phyloP scores from a whole-genome alignment of 2,329 filamentous ascomycete genomes.

The Pseudopithomyces maydicus region DNA sequence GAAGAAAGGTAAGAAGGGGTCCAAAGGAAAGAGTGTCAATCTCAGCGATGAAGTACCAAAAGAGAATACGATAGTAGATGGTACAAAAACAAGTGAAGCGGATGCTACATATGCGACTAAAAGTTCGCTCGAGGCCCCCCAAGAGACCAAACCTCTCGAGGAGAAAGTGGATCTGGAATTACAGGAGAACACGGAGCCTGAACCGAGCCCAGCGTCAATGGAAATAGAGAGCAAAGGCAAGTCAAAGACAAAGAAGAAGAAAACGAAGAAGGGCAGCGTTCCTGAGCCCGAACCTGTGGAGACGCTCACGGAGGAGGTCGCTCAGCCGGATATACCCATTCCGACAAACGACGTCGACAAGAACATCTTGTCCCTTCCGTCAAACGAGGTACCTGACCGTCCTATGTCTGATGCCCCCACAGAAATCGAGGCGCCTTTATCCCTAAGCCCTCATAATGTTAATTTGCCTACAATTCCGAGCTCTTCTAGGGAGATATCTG shows the following conservation, averaged over 20 bases:
- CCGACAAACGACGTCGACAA: slow-evolving; percentile 10
- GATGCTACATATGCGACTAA: slow-evolving; percentile 35
- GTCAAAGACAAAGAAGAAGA: slow-evolving; percentile 32
- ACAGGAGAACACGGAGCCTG: slow-evolving; percentile 10
- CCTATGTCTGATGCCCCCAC: background rate
- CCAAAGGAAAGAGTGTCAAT: slow-evolving; percentile 30
- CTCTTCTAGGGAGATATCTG: too few species aligned
- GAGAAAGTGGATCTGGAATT: slow-evolving; percentile 11
- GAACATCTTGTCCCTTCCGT: background rate
- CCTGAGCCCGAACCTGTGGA: slow-evolving; percentile 14
- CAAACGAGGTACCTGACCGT: background rate
- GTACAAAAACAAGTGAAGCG: slow-evolving; percentile 21
- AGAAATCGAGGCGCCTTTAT: too few species aligned
- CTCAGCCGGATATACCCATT: slow-evolving; percentile 1
- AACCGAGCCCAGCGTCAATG: slow-evolving; percentile 20
- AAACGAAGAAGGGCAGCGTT: slow-evolving; percentile 18
- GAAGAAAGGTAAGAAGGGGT: slow-evolving; percentile 41
- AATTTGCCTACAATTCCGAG: too few species aligned
- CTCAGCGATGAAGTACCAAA: slow-evolving; percentile 10
- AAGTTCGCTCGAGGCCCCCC: slow-evolving; percentile 23
- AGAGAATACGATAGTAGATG: slow-evolving; percentile 27
- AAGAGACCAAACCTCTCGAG: slow-evolving; percentile 14
- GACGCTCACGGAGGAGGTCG: slow-evolving; percentile 17
- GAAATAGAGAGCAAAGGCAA: slow-evolving; percentile 28
- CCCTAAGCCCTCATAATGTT: too few species aligned